Evolutionary conservation across 2,329 filamentous ascomycete genomes (phyloP).

Genomic region (Lecanosticta acicola): DNA sequence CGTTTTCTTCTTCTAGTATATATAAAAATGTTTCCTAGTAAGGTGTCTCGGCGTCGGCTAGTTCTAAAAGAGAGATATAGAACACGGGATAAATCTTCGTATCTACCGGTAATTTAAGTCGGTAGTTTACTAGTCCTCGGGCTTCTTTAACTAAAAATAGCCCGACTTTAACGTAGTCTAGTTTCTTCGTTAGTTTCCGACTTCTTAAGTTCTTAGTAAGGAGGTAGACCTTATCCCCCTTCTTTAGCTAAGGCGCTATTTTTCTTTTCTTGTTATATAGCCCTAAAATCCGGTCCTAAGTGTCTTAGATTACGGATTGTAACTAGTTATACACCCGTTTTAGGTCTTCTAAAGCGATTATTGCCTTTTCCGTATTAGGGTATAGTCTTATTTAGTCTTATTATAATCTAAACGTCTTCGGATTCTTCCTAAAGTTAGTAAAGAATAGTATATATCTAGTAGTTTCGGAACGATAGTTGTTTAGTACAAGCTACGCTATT

Average conservation of each 20-base stretch:
- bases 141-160: conserved; percentile 5
- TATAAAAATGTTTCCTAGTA: not conserved
- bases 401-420: conserved; percentile 1
- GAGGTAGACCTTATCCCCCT: conserved; percentile 1
- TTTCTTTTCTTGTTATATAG: conserved; percentile 5
- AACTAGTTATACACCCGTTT: not conserved
- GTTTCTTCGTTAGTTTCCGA: conserved; percentile 2
- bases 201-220: conserved; percentile 5
- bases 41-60: conserved; percentile 1
- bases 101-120: conserved; percentile 1
- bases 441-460: conserved; percentile 22
- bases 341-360: conserved; percentile 1
- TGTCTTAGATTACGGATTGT: not conserved
- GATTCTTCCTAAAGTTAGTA: conserved; percentile 14
- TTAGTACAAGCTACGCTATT: conserved; percentile 23
- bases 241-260: conserved; percentile 11
- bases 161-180: conserved; percentile 6
- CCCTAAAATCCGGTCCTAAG: not conserved
- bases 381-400: not conserved
- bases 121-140: conserved; percentile 6
- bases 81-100: conserved; percentile 1
- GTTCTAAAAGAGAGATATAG: conserved; percentile 5
- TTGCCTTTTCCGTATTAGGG: conserved; percentile 1
- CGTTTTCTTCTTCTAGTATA: conserved; percentile 2
- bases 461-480: conserved; percentile 14